Conservation (phyloP, 2,329 filamentous ascomycete genomes). For the Apiospora malaysiana region DNA sequence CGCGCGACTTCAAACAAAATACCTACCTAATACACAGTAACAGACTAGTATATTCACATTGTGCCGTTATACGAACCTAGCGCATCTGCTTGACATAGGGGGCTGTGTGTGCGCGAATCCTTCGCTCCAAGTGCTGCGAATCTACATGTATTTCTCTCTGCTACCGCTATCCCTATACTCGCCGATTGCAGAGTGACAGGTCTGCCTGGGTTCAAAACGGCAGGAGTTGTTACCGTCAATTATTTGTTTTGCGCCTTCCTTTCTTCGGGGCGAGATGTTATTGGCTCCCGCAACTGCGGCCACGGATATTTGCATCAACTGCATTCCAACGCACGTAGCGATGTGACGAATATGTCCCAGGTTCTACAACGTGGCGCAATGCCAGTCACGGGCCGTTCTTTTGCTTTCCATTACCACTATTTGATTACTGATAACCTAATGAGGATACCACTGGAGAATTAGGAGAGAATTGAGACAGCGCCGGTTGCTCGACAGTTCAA, state of each 20-base stretch:
- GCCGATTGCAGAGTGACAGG: too few relatives aligned
- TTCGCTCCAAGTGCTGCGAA: not conserved
- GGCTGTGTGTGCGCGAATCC: not conserved
- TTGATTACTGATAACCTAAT: not conserved
- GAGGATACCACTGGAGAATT: not conserved
- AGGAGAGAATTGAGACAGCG: too few relatives aligned
- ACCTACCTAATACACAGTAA: not conserved
- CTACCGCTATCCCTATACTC: not conserved
- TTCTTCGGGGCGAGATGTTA: not conserved
- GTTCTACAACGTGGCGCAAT: slow-evolving; percentile 4
- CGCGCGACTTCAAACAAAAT: not conserved
- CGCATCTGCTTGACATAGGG: not conserved
- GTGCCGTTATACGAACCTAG: not conserved
- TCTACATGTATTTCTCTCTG: not conserved
- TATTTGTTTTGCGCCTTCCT: not conserved
- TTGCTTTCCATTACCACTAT: not conserved
- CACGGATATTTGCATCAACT: not conserved
- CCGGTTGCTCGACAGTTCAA: not conserved
- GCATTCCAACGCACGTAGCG: slow-evolving; percentile 1
- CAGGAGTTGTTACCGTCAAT: not conserved
- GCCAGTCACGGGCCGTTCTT: not conserved
- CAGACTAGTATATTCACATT: not conserved
- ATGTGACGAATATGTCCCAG: not conserved
- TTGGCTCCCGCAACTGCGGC: not conserved
- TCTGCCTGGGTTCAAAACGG: not conserved